These are phyloP conservation scores for Hyphopichia burtonii DNA, from an alignment of 1,139 yeast species.

Conservation along the genomic window DNA sequence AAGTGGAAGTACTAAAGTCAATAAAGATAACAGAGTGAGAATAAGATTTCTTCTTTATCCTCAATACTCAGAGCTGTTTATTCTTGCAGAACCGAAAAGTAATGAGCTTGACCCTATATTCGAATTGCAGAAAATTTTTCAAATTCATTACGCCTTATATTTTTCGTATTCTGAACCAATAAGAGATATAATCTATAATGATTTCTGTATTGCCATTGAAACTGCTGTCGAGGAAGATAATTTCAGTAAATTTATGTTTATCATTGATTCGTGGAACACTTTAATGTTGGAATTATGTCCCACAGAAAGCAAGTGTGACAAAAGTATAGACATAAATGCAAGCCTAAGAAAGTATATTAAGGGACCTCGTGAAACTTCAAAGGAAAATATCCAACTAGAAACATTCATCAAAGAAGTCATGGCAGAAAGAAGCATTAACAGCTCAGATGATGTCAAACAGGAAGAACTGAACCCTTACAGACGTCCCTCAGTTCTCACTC, in stretches of 20 bases:
- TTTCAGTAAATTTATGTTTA: constrained; percentile 32
- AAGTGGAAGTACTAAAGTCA: constrained; percentile 16
- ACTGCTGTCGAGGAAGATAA: constrained; percentile 32
- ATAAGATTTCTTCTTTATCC: constrained; percentile 42
- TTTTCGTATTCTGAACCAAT: constrained; percentile 38
- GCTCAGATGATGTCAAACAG: too few species aligned
- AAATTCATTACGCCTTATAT: constrained; percentile 42
- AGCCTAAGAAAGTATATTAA: constrained; percentile 27
- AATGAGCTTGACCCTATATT: constrained; percentile 68
- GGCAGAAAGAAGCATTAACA: background rate
- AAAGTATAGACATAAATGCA: constrained; percentile 30
- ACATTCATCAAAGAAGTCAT: constrained; percentile 24
- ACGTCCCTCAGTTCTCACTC: constrained; percentile 2
- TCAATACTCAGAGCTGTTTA: constrained; percentile 38
- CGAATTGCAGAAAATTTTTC: constrained; percentile 60
- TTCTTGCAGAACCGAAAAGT: constrained; percentile 46
- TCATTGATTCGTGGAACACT: constrained; percentile 44
- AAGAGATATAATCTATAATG: constrained; percentile 33
- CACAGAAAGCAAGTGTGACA: constrained; percentile 11
- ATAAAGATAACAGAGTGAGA: constrained; percentile 32
- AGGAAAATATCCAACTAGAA: constrained; percentile 11
- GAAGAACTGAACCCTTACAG: background rate
- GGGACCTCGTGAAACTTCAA: background rate
- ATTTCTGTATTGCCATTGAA: constrained; percentile 33
- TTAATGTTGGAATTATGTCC: constrained; percentile 41